Percentiles rank a stretch among this genome's conserved stretches.
phyloP scores from a whole-genome alignment of 2,329 filamentous ascomycete species.

The Colletotrichum ledebouriae region DNA sequence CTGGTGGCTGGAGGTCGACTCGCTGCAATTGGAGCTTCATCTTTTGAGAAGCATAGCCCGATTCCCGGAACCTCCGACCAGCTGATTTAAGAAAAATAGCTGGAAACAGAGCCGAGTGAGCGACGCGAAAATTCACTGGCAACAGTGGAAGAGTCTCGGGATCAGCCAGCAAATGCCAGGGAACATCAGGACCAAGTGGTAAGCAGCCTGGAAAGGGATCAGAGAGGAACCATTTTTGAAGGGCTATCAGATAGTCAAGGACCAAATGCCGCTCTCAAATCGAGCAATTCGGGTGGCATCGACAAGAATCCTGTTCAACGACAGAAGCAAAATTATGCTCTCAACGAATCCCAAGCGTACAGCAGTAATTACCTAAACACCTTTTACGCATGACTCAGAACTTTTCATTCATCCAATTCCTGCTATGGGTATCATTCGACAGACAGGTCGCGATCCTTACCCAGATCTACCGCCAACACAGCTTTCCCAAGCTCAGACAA shows the following conservation, averaged over 20 bases:
- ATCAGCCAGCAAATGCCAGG: too few species aligned
- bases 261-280: neutral
- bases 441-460: constrained; percentile 31
- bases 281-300: neutral
- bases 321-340: neutral
- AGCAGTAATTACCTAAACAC: neutral
- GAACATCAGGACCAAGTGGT: too few species aligned
- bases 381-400: neutral
- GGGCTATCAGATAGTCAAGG: neutral
- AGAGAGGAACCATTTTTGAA: neutral
- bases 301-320: constrained; percentile 15
- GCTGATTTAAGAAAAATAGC: too few species aligned
- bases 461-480: constrained; percentile 59
- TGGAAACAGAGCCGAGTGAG: neutral
- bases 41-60: constrained; percentile 55
- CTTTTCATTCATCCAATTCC: neutral
- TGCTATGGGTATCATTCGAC: constrained; percentile 25
- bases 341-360: neutral
- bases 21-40: constrained; percentile 58
- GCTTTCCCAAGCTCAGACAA: constrained; percentile 61
- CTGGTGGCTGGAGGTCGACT: constrained; percentile 54
- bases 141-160: neutral
- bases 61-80: constrained; percentile 38
- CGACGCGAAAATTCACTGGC: neutral
- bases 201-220: too few species aligned